Evolutionary conservation across 306 rosid genomes (phyloP).

Genomic region (Clitoria ternatea): DNA sequence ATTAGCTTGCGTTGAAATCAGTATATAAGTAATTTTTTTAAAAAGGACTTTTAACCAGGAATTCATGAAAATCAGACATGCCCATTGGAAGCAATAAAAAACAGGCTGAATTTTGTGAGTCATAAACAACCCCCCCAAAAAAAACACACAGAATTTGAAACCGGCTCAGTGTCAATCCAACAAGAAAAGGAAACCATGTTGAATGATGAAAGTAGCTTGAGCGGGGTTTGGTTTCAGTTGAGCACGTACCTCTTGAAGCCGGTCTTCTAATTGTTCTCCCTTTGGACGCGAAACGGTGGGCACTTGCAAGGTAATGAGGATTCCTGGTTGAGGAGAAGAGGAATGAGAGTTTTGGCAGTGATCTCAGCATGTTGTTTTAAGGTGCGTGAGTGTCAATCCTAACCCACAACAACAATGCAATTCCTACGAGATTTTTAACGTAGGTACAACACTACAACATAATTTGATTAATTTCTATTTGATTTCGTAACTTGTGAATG

Average conservation of each 20-base stretch:
- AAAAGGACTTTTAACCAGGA: not conserved
- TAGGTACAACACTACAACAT: too few relatives aligned
- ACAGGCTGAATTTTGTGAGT: not conserved
- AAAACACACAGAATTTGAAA: not conserved
- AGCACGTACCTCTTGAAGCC: conserved; percentile 27
- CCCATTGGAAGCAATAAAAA: not conserved
- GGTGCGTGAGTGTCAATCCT: not conserved
- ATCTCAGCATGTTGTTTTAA: conserved; percentile 32
- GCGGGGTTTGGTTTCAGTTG: not conserved
- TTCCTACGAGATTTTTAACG: too few relatives aligned
- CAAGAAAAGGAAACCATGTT: not conserved
- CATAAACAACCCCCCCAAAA: not conserved
- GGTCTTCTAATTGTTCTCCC: not conserved
- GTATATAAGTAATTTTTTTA: not conserved
- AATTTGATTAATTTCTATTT: too few relatives aligned
- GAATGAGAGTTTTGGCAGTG: conserved; percentile 29
- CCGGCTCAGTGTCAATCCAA: not conserved
- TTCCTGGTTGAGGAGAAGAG: conserved; percentile 12
- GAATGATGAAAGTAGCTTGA: not conserved
- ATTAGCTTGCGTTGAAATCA: not conserved
- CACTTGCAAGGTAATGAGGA: conserved; percentile 1
- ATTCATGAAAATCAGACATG: not conserved
- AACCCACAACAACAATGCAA: not conserved
- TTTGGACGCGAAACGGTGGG: conserved; percentile 21
- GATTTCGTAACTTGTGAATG: not conserved